These are phyloP conservation scores for Xylariaceae sp. DNA, from an alignment of 2,329 filamentous ascomycete species.

Conservation along the genomic window DNA sequence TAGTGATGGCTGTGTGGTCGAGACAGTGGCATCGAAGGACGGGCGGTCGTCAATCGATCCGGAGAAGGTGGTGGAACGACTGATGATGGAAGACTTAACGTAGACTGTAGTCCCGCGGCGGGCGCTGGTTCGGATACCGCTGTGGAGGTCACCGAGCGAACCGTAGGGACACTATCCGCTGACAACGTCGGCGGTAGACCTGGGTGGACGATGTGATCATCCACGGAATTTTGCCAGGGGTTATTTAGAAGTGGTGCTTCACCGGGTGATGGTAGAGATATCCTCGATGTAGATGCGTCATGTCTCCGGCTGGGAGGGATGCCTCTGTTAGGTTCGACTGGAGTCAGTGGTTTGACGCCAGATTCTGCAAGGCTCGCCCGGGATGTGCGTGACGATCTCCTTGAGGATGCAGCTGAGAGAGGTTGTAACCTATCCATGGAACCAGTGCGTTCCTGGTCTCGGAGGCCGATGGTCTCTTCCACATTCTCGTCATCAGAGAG, in stretches of 20 bases:
- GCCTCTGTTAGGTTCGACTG: conserved; percentile 30
- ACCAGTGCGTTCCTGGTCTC: conserved; percentile 38
- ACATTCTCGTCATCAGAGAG: conserved; percentile 54
- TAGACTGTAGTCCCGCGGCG: conserved; percentile 13
- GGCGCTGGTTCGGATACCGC: conserved; percentile 21
- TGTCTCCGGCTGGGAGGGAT: conserved; percentile 32
- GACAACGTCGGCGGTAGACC: conserved; percentile 30
- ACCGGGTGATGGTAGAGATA: conserved; percentile 23
- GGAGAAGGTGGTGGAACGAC: conserved; percentile 18
- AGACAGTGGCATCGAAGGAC: conserved; percentile 25
- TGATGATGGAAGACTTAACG: conserved; percentile 12
- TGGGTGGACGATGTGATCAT: conserved; percentile 25
- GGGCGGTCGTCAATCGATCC: conserved; percentile 27
- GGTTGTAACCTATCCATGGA: conserved; percentile 25
- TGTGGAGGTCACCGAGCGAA: conserved; percentile 22
- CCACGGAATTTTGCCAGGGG: conserved; percentile 38
- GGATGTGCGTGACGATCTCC: conserved; percentile 45
- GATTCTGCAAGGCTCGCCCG: conserved; percentile 40
- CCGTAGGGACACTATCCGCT: conserved; percentile 27
- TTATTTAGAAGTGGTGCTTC: conserved; percentile 39
- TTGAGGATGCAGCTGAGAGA: conserved; percentile 30
- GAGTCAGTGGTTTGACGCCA: conserved; percentile 31
- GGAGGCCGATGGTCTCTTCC: conserved; percentile 60
- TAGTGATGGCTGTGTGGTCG: conserved; percentile 35
- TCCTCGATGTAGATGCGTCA: conserved; percentile 26